Evolutionary conservation across 2,329 filamentous ascomycete genomes (phyloP), one percentile per base, ranked within the genome.

Genomic region (Apiospora aurea): DNA sequence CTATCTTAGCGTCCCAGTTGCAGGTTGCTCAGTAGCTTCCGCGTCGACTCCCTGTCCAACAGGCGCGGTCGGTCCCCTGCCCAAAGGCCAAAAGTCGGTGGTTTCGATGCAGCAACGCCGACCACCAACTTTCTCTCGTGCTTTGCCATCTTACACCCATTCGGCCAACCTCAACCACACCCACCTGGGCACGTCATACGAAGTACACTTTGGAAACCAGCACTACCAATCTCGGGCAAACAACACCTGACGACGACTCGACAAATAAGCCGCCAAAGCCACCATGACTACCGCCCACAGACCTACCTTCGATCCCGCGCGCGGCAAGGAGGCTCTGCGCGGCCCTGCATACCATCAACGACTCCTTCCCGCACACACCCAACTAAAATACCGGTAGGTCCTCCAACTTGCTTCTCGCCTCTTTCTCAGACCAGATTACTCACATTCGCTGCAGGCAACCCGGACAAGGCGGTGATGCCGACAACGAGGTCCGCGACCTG

Each of bases 261-360:
- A 34, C n/a, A 34, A 34, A 47, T 49, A 51, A 34, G 29, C 71
- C 53, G 29, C 34, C 34, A 64, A 71, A 71, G 51, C n/a, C 73
- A 82, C 76, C n/a, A 92, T 92, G 90, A 92, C 90, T 75, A 89
- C 87, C 83, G 90, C 90, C 57, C 90, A 92, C 76, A 93, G 96
- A 85, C 96, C 96, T 71, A 99, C 96, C 0, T 99, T 99, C 81
- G 96, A 99, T 82, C 96, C 96, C 75, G 95, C 96, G 57, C 91
- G 92, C 81, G 96, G 96, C 81, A 98, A 98, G 87, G 96, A 99
- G 84, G 94, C 95, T 78, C 92, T 95, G 73, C 93, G 95, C 79
- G 96, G 96, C 67, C 94, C 94, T 69, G 96, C 95, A 77, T 98
- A 98, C 86, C 96, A 99, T 81, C 96, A 98, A 83, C 93, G 96